Conservation (phyloP, 768 basidiomycete genomes). For the Lentinus tigrinus region DNA sequence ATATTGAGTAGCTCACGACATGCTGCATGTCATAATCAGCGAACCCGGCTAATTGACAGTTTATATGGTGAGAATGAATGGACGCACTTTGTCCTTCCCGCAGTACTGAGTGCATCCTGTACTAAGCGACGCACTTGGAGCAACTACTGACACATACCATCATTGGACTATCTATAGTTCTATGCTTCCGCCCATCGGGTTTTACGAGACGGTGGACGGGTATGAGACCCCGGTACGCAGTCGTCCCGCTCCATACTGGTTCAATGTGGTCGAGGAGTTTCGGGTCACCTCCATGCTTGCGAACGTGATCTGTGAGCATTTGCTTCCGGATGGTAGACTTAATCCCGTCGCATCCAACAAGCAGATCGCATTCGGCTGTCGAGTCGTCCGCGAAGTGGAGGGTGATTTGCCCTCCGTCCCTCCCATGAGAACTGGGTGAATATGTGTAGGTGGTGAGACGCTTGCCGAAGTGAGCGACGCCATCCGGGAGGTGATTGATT, state of each 20-base stretch:
- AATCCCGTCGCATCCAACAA: conserved; percentile 35
- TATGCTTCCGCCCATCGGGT: conserved; percentile 24
- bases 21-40: conserved; percentile 30
- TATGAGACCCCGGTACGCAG: conserved; percentile 47
- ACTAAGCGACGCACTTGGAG: not conserved
- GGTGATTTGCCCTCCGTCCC: not conserved
- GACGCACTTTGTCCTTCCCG: conserved; percentile 42
- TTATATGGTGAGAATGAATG: not conserved
- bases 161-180: conserved; percentile 38
- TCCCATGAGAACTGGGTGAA: not conserved
- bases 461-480: conserved; percentile 31
- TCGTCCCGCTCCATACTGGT: conserved; percentile 46
- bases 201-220: conserved; percentile 35
- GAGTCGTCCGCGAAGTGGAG: conserved; percentile 29
- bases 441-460: conserved; percentile 25
- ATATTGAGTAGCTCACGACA: conserved; percentile 48
- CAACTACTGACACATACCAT: conserved; percentile 35
- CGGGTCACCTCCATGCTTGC: conserved; percentile 11
- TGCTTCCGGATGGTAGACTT: conserved; percentile 32
- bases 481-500: conserved; percentile 28
- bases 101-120: conserved; percentile 38
- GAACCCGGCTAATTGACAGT: not conserved
- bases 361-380: conserved; percentile 29
- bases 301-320: conserved; percentile 26
- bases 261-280: conserved; percentile 35